Percentiles rank a stretch among this genome's conserved stretches.
phyloP scores from a whole-genome alignment of 2,329 filamentous ascomycete species.

The Nothopassalora personata region DNA sequence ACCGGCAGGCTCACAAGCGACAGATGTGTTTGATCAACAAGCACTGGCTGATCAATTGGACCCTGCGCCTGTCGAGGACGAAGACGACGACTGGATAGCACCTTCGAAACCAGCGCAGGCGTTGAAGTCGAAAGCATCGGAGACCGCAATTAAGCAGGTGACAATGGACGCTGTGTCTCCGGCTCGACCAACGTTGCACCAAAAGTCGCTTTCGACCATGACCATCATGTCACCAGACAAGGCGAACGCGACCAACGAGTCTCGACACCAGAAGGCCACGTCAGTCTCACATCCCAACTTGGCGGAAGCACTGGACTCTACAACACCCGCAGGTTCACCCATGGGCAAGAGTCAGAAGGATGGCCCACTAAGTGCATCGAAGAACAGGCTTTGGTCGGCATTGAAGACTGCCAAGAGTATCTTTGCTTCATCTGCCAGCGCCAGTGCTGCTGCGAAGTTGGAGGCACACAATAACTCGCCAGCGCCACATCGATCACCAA shows the following conservation, averaged over 20 bases:
- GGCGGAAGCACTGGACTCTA: slow-evolving; percentile 38
- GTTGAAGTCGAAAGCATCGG: slow-evolving; percentile 9
- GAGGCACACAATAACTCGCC: slow-evolving; percentile 39
- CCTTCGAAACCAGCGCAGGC: slow-evolving; percentile 33
- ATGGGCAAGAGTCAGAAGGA: slow-evolving; percentile 53
- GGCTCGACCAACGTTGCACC: slow-evolving; percentile 30
- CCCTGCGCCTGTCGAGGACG: slow-evolving; percentile 36
- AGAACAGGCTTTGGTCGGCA: slow-evolving; percentile 86
- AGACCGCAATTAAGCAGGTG: slow-evolving; percentile 8
- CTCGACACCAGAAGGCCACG: slow-evolving; percentile 53
- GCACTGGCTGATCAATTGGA: slow-evolving; percentile 7
- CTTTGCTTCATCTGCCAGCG: slow-evolving; percentile 66
- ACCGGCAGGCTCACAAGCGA: slow-evolving; percentile 8
- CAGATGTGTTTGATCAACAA: slow-evolving; percentile 7
- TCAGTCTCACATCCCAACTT: slow-evolving; percentile 41
- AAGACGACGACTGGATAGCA: slow-evolving; percentile 57
- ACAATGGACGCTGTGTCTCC: slow-evolving; percentile 34
- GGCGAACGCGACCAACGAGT: slow-evolving; percentile 32
- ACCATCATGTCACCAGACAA: slow-evolving; percentile 44
- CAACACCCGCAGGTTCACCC: slow-evolving; percentile 55
- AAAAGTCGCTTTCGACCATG: slow-evolving; percentile 34
- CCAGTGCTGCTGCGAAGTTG: slow-evolving; percentile 54
- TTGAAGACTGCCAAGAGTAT: slow-evolving; percentile 81
- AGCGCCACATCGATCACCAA: slow-evolving; percentile 14
- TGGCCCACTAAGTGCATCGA: slow-evolving; percentile 83